phyloP scores from a whole-genome alignment of 1,139 yeast species.

The Zygoascus hellenicus region DNA sequence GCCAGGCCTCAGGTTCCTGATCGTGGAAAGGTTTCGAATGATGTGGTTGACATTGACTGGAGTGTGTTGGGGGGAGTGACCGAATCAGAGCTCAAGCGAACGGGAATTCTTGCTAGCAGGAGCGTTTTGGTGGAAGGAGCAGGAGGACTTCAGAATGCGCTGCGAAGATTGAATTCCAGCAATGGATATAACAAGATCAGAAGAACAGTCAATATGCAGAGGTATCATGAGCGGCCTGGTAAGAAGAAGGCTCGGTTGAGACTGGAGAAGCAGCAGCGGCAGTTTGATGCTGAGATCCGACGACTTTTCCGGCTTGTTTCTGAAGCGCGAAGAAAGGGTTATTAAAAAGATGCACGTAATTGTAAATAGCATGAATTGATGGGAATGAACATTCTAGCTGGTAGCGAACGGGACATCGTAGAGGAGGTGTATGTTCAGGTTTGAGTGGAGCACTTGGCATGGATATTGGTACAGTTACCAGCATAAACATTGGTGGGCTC shows the following conservation, averaged over 20 bases:
- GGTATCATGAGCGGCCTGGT: constrained; percentile 34
- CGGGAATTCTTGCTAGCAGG: constrained; percentile 35
- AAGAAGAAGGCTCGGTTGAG: constrained; percentile 31
- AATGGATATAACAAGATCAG: constrained; percentile 29
- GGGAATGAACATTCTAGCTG: no score
- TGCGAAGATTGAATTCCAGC: constrained; percentile 26
- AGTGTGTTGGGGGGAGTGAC: constrained; percentile 13
- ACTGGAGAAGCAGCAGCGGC: constrained; percentile 31
- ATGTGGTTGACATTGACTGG: constrained; percentile 8
- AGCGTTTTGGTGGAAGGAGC: constrained; percentile 26
- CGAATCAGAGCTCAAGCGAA: constrained; percentile 25
- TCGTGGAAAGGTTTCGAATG: neutral
- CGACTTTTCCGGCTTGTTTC: constrained; percentile 33
- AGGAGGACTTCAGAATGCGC: constrained; percentile 24
- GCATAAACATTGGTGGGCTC: no score
- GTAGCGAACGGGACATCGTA: no score
- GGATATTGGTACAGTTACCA: no score
- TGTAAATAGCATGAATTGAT: constrained; percentile 4
- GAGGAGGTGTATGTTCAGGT: no score
- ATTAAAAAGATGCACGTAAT: constrained; percentile 17
- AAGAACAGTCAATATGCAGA: constrained; percentile 27
- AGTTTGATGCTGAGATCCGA: constrained; percentile 33
- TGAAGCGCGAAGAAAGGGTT: constrained; percentile 35
- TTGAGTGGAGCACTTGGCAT: no score
- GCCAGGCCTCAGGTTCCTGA: constrained; percentile 3